Conservation (phyloP, 345 rosid genomes). For the Clausena lansium region DNA sequence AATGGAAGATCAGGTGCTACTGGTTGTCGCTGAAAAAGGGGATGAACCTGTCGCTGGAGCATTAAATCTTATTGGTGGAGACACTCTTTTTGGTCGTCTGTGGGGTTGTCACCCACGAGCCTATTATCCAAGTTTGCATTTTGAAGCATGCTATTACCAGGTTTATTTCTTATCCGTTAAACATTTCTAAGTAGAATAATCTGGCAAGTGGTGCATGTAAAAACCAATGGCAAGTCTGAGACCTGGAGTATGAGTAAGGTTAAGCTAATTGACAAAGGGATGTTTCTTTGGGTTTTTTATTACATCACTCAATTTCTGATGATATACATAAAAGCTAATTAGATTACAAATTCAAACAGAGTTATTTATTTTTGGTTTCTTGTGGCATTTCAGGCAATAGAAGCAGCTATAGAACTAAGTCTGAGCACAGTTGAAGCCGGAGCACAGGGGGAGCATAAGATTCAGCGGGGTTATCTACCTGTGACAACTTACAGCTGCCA, state of each 20-base stretch:
- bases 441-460: slow-evolving; percentile 98
- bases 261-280: no score
- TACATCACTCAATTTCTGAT: background rate
- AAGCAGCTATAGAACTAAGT: slow-evolving; percentile 84
- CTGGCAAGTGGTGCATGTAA: background rate
- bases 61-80: slow-evolving; percentile 90
- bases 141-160: slow-evolving; percentile 99
- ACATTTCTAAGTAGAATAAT: background rate
- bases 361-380: background rate
- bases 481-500: slow-evolving; percentile 89
- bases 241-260: background rate
- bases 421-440: slow-evolving; percentile 89
- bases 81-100: slow-evolving; percentile 79
- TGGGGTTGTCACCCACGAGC: slow-evolving; percentile 88
- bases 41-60: slow-evolving; percentile 94
- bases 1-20: slow-evolving; percentile 73
- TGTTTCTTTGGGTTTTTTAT: background rate
- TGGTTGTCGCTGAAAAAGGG: slow-evolving; percentile 83
- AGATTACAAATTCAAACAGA: background rate
- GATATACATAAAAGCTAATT: background rate
- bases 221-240: background rate
- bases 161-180: slow-evolving; percentile 26
- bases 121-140: slow-evolving; percentile 86
- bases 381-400: slow-evolving; percentile 60
- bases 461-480: slow-evolving; percentile 89